Evolutionary conservation across 2,329 filamentous ascomycete species (phyloP).

Genomic region (Setomelanomma holmii): DNA sequence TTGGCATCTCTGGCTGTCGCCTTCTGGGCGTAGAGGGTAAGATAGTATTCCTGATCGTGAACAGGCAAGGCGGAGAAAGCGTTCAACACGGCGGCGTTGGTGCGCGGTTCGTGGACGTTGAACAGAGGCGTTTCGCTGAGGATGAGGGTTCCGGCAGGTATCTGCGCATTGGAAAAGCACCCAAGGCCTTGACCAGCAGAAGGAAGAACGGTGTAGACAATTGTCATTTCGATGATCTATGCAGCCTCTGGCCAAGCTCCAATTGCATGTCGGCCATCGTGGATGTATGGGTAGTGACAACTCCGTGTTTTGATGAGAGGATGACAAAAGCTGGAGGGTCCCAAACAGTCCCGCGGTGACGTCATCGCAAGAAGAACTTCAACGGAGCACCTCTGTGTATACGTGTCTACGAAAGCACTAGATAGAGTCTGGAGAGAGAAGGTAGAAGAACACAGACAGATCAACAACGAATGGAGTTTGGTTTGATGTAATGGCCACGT

Average conservation of each 20-base stretch:
- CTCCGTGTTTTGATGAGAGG: background rate
- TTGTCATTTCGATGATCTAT: slow-evolving; percentile 8
- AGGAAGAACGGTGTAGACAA: slow-evolving; percentile 22
- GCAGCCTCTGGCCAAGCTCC: background rate
- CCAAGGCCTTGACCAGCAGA: slow-evolving; percentile 47
- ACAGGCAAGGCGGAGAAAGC: slow-evolving; percentile 14
- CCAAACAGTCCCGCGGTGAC: background rate
- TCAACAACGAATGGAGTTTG: background rate
- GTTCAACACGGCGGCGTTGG: slow-evolving; percentile 16
- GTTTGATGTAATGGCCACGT: background rate
- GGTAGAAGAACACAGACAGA: no score
- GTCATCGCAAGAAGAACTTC: no score
- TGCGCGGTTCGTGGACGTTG: slow-evolving; percentile 33
- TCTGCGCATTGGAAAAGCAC: slow-evolving; percentile 39
- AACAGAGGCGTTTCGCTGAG: slow-evolving; percentile 47
- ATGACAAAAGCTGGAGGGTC: background rate
- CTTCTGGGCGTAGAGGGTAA: slow-evolving; percentile 18
- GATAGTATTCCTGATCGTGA: slow-evolving; percentile 19
- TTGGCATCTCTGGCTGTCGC: slow-evolving; percentile 5
- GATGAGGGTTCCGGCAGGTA: slow-evolving; percentile 44
- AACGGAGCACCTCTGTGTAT: no score
- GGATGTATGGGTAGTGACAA: background rate
- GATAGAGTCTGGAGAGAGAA: no score
- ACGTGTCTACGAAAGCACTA: no score
- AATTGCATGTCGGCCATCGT: background rate